Evolutionary conservation across 75 land plant species (phyloP), one percentile per base, ranked within the genome.

Genomic region (Sequoia sempervirens): DNA sequence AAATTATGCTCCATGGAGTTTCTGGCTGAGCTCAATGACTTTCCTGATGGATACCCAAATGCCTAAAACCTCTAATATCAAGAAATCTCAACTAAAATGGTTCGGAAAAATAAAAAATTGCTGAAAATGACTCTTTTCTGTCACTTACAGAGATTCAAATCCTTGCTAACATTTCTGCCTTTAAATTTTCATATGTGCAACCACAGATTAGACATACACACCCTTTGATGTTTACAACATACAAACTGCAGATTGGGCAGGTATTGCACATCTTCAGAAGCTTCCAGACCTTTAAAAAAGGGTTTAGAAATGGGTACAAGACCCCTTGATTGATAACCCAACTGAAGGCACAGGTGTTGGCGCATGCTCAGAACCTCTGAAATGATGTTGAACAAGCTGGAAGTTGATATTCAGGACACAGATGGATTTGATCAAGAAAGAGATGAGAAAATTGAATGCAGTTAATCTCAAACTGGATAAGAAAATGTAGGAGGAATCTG

Each of bases 1-100:
- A 92, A 90, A 84, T 74, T 90, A 85, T 87, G 87, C 50, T 88
- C 95, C 81, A 85, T 90, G 53, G 95, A 92, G 38, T 89, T 93
- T 90, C 88, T 93, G 79, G 88, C 93, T 64, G 92, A 92, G 43
- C 85, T 86, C 1, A 84, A 86, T 18, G 82, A 81, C 82, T 53
- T 50, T 34, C 84, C 58, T 5, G 50, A 86, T 10, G 72, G 46
- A 72, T 69, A 46, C 58, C 36, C 82, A 52, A 12, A 8, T 72
- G 10, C 83, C 72, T 30, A 11, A 12, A n/a, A 41, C 53, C 15
- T 50, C 53, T 0, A 12, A 50, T 50, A 2, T 13, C 13, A 50
- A 50, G 53, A 50, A 50, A 50, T 50, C 15, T 50, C 53, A 50
- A 50, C 53, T 50, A 11, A 50, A 50, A 50, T 50, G 53, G 53